phyloP scores from a whole-genome alignment of 352 stramenopile genomes.

The Globisporangium takayamanum region DNA sequence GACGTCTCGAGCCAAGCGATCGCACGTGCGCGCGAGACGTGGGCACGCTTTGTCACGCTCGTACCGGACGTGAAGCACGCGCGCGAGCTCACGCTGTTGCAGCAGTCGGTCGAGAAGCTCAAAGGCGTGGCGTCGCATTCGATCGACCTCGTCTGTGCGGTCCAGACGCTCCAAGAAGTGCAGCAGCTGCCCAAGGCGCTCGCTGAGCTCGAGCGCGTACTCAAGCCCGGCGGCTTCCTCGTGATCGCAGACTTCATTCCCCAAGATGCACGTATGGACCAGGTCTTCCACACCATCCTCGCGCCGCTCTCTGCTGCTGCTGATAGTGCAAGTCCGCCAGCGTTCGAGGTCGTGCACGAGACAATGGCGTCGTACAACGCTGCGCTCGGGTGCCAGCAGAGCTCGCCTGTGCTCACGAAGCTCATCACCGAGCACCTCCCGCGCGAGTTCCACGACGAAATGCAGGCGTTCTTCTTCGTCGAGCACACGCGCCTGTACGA shows the following conservation, averaged over 20 bases:
- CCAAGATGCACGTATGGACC: constrained; percentile 25
- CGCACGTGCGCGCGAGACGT: constrained; percentile 56
- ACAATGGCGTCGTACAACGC: constrained; percentile 38
- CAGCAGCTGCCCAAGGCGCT: constrained; percentile 32
- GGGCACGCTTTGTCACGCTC: constrained; percentile 40
- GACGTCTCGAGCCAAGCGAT: constrained; percentile 64
- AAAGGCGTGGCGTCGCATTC: constrained; percentile 39
- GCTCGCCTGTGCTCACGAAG: constrained; percentile 22
- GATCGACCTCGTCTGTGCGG: constrained; percentile 42
- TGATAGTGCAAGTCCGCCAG: constrained; percentile 1
- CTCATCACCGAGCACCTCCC: constrained; percentile 39
- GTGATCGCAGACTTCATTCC: constrained; percentile 70
- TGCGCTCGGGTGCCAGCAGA: constrained; percentile 33
- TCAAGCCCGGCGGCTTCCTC: constrained; percentile 51
- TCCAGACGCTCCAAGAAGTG: constrained; percentile 70
- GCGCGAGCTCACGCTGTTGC: constrained; percentile 41
- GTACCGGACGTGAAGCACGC: constrained; percentile 25
- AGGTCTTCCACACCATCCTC: constrained; percentile 32
- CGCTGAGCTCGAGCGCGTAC: constrained; percentile 48
- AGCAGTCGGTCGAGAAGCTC: constrained; percentile 66
- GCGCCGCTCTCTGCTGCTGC: constrained; percentile 20
- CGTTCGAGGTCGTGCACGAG: constrained; percentile 47
- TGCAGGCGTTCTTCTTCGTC: constrained; percentile 50
- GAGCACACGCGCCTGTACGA: constrained; percentile 39
- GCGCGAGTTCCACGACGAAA: constrained; percentile 41